Conservation (phyloP, 2,329 filamentous ascomycete species). For the Trichoderma asperellum region DNA sequence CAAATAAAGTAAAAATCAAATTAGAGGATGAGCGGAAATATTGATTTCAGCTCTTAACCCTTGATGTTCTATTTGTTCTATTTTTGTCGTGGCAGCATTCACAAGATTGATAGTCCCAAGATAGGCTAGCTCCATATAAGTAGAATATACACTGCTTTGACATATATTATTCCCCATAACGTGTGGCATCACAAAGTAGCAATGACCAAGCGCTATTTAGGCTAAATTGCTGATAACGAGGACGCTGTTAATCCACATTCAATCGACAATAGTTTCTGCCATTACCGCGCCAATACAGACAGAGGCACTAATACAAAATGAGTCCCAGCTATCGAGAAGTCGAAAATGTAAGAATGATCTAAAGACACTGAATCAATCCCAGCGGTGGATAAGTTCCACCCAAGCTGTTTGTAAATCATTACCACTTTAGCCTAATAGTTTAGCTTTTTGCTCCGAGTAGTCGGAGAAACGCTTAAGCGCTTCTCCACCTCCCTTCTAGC, state of each 20-base stretch:
- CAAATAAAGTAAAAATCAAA: background rate
- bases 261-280: background rate
- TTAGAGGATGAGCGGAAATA: background rate
- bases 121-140: background rate
- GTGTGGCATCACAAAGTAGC: background rate
- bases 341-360: background rate
- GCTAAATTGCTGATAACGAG: background rate
- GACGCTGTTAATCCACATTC: background rate
- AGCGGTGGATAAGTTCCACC: background rate
- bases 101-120: background rate
- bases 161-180: background rate
- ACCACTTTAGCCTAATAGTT: conserved; percentile 5
- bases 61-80: background rate
- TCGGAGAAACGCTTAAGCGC: background rate
- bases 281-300: background rate
- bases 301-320: background rate
- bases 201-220: background rate
- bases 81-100: background rate
- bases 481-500: conserved; percentile 1
- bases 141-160: background rate
- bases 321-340: background rate
- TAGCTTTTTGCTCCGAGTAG: background rate
- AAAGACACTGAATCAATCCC: background rate
- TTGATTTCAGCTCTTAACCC: background rate
- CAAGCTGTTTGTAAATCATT: conserved; percentile 2